Evolutionary conservation across 805 yeast genomes (phyloP), one percentile per base, ranked within the genome.

Genomic region (Ogataea paradorogensis): DNA sequence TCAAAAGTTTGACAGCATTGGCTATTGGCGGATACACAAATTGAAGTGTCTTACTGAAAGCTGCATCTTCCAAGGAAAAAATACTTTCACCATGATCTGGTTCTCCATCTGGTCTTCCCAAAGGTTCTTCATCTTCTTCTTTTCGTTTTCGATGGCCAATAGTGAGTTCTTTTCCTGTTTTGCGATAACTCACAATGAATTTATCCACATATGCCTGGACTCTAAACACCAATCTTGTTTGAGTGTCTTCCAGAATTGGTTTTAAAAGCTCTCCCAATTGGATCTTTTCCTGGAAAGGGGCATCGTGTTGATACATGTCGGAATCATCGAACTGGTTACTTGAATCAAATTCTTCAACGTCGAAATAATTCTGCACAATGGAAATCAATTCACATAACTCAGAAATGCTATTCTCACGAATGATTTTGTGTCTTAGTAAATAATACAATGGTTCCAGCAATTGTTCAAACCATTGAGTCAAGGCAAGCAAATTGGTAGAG

Each of bases 381-480:
- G 84, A 73, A 2, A 89, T 78, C 30, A 88, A 65, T 53, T 88
- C 95, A 62, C 96, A 86, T 16, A 93, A 63, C 9, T 70, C 70
- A 16, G 72, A 68, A 20, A 91, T 80, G 47, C 79, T 80, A 10
- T 73, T 67, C 57, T 90, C 97, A 42, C 82, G 74, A 29, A 89
- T 67, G 1, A 88, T 76, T 33, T 73, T 69, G 42, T 79, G 74
- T 47, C 96, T 71, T 25, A 87, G 58, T 2, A 70, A 61, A 47
- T 85, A 91, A 52, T 89, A 84, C 18, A 90, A 63, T 0, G 96
- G 93, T 26, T 88, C 96, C 23, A 86, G 68, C 3, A 88, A 51
- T 16, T 69, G 71, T 32, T 73, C 75, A 44, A 84, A 74, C 80
- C 86, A 87, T 6, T 65, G 61, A 40, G 74, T 73, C 33, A 85